Percentiles rank a stretch among this genome's conserved stretches.
These are phyloP conservation scores for Pseudogymnoascus verrucosus DNA, from an alignment of 2,329 filamentous ascomycete genomes.

Conservation along the genomic window DNA sequence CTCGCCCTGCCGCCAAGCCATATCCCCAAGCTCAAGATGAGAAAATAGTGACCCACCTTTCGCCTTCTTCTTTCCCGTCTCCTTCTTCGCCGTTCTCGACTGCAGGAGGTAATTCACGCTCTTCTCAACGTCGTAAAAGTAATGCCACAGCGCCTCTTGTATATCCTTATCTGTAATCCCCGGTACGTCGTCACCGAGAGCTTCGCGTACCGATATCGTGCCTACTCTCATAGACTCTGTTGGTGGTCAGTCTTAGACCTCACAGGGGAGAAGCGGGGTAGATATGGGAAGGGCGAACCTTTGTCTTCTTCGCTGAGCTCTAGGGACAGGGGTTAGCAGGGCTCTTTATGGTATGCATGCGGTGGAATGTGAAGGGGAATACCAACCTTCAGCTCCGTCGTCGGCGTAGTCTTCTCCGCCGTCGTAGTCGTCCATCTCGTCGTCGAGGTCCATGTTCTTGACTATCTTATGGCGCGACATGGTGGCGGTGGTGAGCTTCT, in stretches of 20 bases:
- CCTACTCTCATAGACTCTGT: conserved; percentile 54
- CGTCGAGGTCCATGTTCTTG: conserved; percentile 33
- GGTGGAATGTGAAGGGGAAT: not conserved
- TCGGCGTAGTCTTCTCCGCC: conserved; percentile 37
- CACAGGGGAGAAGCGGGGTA: not conserved
- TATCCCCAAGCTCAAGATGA: conserved; percentile 10
- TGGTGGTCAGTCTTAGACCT: not conserved
- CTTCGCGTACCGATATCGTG: conserved; percentile 56
- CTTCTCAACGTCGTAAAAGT: conserved; percentile 89
- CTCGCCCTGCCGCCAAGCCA: not conserved
- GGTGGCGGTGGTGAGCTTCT: conserved; percentile 7
- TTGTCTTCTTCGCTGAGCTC: conserved; percentile 29
- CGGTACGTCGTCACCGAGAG: conserved; percentile 49
- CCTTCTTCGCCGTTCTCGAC: conserved; percentile 30
- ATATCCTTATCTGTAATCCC: conserved; percentile 62
- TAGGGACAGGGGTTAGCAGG: conserved; percentile 11
- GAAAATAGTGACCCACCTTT: conserved; percentile 26
- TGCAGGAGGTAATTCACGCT: conserved; percentile 71
- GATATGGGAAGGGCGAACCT: conserved; percentile 17
- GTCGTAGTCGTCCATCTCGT: conserved; percentile 45
- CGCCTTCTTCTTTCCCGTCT: conserved; percentile 29
- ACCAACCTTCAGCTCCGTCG: conserved; percentile 31
- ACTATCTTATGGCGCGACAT: conserved; percentile 35
- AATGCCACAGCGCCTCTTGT: conserved; percentile 87
- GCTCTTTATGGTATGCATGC: conserved; percentile 13